Percentiles rank a stretch among this genome's conserved stretches.
phyloP scores from a whole-genome alignment of 352 stramenopile genomes.

The Globisporangium irregulare region DNA sequence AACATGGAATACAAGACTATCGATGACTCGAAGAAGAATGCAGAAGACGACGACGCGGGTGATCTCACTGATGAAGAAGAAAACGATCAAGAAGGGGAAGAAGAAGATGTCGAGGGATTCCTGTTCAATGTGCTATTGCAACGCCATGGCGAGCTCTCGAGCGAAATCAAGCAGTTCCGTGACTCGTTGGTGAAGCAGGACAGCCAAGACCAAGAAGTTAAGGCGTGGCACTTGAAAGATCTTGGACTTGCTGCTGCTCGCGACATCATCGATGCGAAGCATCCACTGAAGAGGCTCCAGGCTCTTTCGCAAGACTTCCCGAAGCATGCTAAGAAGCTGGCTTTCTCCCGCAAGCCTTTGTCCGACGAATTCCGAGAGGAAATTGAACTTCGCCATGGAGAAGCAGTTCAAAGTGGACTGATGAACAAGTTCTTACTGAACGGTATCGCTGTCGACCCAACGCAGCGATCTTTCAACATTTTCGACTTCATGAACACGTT shows the following conservation, averaged over 20 bases:
- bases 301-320: slow-evolving; percentile 90
- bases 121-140: slow-evolving; percentile 56
- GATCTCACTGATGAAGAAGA: slow-evolving; percentile 29
- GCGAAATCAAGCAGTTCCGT: slow-evolving; percentile 51
- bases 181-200: slow-evolving; percentile 50
- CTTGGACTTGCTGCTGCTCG: slow-evolving; percentile 78
- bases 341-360: slow-evolving; percentile 57
- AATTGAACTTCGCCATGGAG: slow-evolving; percentile 33
- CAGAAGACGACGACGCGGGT: slow-evolving; percentile 27
- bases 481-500: slow-evolving; percentile 87
- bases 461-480: slow-evolving; percentile 87
- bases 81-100: slow-evolving; percentile 28
- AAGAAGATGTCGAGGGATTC: slow-evolving; percentile 68
- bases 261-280: slow-evolving; percentile 66
- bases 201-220: slow-evolving; percentile 35
- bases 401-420: slow-evolving; percentile 30
- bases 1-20: slow-evolving; percentile 98
- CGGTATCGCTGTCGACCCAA: slow-evolving; percentile 77
- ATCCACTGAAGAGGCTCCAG: slow-evolving; percentile 77
- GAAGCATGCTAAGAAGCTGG: slow-evolving; percentile 70
- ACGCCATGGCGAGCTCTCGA: slow-evolving; percentile 39
- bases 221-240: slow-evolving; percentile 89
- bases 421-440: slow-evolving; percentile 87
- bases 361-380: slow-evolving; percentile 46
- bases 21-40: slow-evolving; percentile 82